Evolutionary conservation across 495 filamentous ascomycete genomes (phyloP).

Genomic region (Podospora tetraspora): DNA sequence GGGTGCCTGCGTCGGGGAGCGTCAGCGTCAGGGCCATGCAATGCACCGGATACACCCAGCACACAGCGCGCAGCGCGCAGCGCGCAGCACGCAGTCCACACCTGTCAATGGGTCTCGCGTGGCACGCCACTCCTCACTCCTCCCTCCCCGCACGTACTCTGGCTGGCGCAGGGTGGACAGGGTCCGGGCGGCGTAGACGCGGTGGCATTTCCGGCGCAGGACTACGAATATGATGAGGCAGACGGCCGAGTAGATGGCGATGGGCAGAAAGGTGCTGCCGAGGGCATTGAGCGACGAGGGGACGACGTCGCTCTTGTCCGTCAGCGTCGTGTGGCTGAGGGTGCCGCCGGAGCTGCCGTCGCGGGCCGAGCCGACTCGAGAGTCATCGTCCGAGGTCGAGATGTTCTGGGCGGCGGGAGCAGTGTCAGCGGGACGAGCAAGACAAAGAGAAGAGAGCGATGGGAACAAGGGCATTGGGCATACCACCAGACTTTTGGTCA

Average conservation of each 20-base stretch:
- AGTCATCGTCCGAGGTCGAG: constrained; percentile 14
- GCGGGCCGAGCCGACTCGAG: constrained; percentile 28
- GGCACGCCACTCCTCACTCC: too few relatives aligned
- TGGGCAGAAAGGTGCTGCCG: constrained; percentile 49
- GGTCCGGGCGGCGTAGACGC: constrained; percentile 34
- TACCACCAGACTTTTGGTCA: not conserved
- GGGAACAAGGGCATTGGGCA: not conserved
- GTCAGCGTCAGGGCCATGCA: constrained; percentile 5
- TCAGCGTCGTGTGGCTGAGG: constrained; percentile 13
- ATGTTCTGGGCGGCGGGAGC: constrained; percentile 14
- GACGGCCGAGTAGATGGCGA: constrained; percentile 36
- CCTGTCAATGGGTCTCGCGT: not conserved
- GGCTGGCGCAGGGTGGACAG: constrained; percentile 22
- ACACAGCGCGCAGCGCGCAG: constrained; percentile 2
- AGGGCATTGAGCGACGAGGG: constrained; percentile 29
- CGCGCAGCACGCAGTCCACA: constrained; percentile 1
- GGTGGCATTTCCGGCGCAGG: constrained; percentile 25
- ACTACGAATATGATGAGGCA: constrained; percentile 30
- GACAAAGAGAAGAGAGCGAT: not conserved
- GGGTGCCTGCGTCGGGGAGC: constrained; percentile 49
- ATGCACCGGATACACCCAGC: not conserved
- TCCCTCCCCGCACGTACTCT: constrained; percentile 24
- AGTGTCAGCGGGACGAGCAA: not conserved
- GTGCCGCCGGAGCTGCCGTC: constrained; percentile 27
- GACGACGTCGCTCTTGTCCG: not conserved